Evolutionary conservation across 192 early-diverging fungal species (phyloP).

Genomic region (Lunasporangiospora selenospora): DNA sequence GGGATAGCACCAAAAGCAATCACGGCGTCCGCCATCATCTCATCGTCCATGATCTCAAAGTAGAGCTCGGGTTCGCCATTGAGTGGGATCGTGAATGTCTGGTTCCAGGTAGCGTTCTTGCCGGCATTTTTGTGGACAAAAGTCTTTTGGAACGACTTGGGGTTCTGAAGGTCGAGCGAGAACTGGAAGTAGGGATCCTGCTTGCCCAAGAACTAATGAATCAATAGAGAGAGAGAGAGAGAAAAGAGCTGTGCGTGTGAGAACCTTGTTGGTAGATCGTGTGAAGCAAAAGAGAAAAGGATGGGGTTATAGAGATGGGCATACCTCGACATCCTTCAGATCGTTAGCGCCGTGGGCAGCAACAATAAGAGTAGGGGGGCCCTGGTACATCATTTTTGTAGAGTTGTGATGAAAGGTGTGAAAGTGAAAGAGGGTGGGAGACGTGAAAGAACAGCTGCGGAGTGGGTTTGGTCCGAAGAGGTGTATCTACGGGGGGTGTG

Average conservation of each 20-base stretch:
- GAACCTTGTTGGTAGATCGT: background rate
- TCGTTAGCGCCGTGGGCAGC: slow-evolving; percentile 47
- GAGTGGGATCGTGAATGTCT: slow-evolving; percentile 51
- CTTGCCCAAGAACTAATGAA: slow-evolving; percentile 52
- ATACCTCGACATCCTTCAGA: slow-evolving; percentile 47
- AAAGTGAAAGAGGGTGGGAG: too few species aligned
- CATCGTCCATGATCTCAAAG: slow-evolving; percentile 57
- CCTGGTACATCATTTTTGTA: too few species aligned
- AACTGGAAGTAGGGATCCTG: slow-evolving; percentile 60
- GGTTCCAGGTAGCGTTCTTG: slow-evolving; percentile 57
- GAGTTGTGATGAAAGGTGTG: too few species aligned
- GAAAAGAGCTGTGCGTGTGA: too few species aligned
- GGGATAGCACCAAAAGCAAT: slow-evolving; percentile 60
- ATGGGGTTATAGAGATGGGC: background rate
- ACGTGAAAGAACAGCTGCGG: too few species aligned
- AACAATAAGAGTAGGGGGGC: slow-evolving; percentile 45
- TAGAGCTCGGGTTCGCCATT: slow-evolving; percentile 53
- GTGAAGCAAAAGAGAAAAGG: background rate
- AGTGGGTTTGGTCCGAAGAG: too few species aligned
- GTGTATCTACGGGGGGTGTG: too few species aligned
- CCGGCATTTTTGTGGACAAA: slow-evolving; percentile 57
- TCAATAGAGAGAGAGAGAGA: background rate
- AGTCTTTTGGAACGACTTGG: slow-evolving; percentile 57
- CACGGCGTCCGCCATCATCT: slow-evolving; percentile 46
- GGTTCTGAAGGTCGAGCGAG: slow-evolving; percentile 47